phyloP scores from a whole-genome alignment of 768 basidiomycete genomes.

The Agaricus sinodeliciosus region DNA sequence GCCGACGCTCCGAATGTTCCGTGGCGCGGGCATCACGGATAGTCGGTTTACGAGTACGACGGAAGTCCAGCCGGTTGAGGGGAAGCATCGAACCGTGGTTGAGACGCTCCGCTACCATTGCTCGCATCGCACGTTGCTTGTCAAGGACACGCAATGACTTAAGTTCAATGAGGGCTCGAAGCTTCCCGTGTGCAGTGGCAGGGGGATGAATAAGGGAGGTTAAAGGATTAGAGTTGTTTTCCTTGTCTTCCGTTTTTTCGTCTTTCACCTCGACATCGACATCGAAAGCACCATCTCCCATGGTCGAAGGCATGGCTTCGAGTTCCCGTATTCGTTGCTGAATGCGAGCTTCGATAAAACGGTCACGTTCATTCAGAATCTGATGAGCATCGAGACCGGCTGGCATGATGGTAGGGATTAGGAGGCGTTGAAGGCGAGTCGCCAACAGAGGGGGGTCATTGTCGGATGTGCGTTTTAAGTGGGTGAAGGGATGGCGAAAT shows the following conservation, averaged over 20 bases:
- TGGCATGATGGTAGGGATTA: constrained; percentile 89
- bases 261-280: constrained; percentile 33
- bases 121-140: constrained; percentile 85
- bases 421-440: constrained; percentile 69
- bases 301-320: constrained; percentile 68
- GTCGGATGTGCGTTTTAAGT: constrained; percentile 61
- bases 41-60: constrained; percentile 76
- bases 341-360: constrained; percentile 85
- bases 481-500: constrained; percentile 76
- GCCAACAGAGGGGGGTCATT: constrained; percentile 57
- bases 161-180: constrained; percentile 89
- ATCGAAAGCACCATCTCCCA: constrained; percentile 70
- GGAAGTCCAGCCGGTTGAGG: constrained; percentile 88
- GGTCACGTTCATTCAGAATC: constrained; percentile 85
- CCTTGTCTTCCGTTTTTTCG: constrained; percentile 35
- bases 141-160: constrained; percentile 84
- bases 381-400: constrained; percentile 88
- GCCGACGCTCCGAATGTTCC: constrained; percentile 85
- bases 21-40: constrained; percentile 86
- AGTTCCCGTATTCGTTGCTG: constrained; percentile 87
- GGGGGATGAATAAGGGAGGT: constrained; percentile 46
- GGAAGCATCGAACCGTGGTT: constrained; percentile 85
- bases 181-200: constrained; percentile 68
- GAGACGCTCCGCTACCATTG: constrained; percentile 80
- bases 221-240: constrained; percentile 26